These are phyloP conservation scores for Calonectria fujianensis DNA, from an alignment of 2,329 filamentous ascomycete species.

Conservation along the genomic window DNA sequence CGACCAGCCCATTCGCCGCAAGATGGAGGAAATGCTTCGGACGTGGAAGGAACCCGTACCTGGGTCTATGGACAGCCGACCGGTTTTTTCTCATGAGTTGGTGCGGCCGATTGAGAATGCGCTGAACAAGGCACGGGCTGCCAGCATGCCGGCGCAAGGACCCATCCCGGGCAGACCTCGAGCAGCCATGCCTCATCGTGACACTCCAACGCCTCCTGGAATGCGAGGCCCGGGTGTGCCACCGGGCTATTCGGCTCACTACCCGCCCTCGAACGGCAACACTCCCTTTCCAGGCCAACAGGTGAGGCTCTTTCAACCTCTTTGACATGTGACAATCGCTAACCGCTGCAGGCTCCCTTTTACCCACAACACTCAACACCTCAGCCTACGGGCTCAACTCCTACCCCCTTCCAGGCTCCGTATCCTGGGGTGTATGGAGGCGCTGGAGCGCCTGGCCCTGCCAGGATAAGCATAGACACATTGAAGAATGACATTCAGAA, in stretches of 20 bases:
- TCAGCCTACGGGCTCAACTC: slow-evolving; percentile 60
- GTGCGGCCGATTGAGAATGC: slow-evolving; percentile 96
- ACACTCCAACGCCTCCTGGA: slow-evolving; percentile 84
- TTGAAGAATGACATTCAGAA: slow-evolving; percentile 89
- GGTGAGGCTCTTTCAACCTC: slow-evolving; percentile 45
- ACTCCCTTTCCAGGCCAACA: slow-evolving; percentile 56
- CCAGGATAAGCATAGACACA: slow-evolving; percentile 79
- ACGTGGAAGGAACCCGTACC: slow-evolving; percentile 99
- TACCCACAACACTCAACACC: slow-evolving; percentile 64
- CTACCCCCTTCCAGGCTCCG: slow-evolving; percentile 65
- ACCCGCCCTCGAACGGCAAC: slow-evolving; percentile 58
- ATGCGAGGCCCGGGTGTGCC: slow-evolving; percentile 56
- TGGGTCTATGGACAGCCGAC: slow-evolving; percentile 92
- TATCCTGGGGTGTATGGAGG: slow-evolving; percentile 62
- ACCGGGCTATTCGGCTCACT: slow-evolving; percentile 53
- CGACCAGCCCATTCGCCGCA: slow-evolving; percentile 86
- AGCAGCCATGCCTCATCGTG: slow-evolving; percentile 76
- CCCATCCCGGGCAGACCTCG: slow-evolving; percentile 67
- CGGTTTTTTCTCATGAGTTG: slow-evolving; percentile 91
- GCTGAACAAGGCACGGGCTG: slow-evolving; percentile 85
- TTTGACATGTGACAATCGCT: slow-evolving; percentile 25
- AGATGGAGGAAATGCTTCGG: slow-evolving; percentile 97
- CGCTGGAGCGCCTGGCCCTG: slow-evolving; percentile 57
- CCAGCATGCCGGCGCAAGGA: slow-evolving; percentile 73
- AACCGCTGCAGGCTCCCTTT: slow-evolving; percentile 44